Evolutionary conservation across 225 moss, liverwort and hornwort species (phyloP).

Genomic region (Ulota crispa): DNA sequence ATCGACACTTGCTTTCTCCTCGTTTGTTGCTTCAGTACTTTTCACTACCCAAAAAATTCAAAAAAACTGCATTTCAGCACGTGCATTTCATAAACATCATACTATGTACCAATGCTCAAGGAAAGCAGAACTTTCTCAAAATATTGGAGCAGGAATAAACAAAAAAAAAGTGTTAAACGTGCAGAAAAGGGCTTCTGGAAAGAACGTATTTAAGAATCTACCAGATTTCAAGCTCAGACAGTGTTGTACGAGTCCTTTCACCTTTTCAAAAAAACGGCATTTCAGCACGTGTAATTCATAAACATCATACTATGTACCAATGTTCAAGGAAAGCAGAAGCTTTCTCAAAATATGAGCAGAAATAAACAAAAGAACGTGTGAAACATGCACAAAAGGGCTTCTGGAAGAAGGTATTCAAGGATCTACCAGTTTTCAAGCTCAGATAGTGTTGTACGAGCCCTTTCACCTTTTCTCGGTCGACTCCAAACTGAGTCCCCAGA

Average conservation of each 20-base stretch:
- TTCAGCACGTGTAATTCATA: neutral
- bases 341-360: neutral
- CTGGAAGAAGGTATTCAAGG: neutral
- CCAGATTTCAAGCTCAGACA: constrained; percentile 61
- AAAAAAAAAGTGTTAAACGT: neutral
- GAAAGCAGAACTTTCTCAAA: too few relatives aligned
- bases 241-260: constrained; percentile 30
- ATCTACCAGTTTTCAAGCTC: constrained; percentile 51
- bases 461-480: constrained; percentile 70
- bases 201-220: constrained; percentile 6
- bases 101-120: too few relatives aligned
- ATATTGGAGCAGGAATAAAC: neutral
- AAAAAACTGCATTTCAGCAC: constrained; percentile 7
- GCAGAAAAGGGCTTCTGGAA: neutral
- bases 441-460: constrained; percentile 70
- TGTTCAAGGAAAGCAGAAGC: too few relatives aligned
- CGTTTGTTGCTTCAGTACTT: constrained; percentile 39
- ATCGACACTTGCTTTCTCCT: constrained; percentile 29
- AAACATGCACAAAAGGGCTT: neutral
- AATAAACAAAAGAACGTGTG: neutral
- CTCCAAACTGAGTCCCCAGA: constrained; percentile 80
- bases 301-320: too few relatives aligned
- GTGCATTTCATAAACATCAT: neutral
- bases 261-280: constrained; percentile 40
- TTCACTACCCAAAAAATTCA: constrained; percentile 37